These are phyloP conservation scores for Aquilaria agallochum DNA, from an alignment of 441 rosid species.

Conservation along the genomic window DNA sequence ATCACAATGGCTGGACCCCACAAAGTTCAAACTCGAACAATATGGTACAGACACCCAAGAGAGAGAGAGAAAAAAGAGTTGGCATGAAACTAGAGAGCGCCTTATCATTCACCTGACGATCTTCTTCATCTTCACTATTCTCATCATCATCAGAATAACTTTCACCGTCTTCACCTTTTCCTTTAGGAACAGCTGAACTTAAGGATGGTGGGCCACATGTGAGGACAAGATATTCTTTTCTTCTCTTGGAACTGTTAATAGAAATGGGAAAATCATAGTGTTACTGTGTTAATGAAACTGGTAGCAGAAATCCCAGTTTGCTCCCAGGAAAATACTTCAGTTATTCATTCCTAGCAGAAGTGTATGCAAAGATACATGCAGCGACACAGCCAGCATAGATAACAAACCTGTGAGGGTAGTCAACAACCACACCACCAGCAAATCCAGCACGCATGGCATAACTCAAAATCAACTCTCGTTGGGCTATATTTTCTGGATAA, in stretches of 20 bases:
- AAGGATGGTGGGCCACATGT: constrained; percentile 73
- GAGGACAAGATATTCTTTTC: constrained; percentile 88
- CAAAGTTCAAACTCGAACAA: neutral
- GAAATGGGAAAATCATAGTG: neutral
- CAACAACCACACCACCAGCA: constrained; percentile 90
- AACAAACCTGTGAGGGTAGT: constrained; percentile 85
- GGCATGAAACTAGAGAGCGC: neutral
- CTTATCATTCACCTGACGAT: constrained; percentile 40
- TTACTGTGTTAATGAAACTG: constrained; percentile 3
- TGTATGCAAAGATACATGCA: too few relatives aligned
- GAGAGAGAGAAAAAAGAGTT: neutral
- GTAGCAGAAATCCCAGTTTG: too few relatives aligned
- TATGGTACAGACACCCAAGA: too few relatives aligned
- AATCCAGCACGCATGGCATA: constrained; percentile 93
- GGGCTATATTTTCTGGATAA: constrained; percentile 82
- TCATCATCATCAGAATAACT: constrained; percentile 63
- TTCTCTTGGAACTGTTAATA: constrained; percentile 61
- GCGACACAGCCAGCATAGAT: too few relatives aligned
- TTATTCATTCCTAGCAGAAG: too few relatives aligned
- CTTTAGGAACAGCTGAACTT: constrained; percentile 37
- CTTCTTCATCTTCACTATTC: constrained; percentile 56
- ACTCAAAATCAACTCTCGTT: constrained; percentile 77
- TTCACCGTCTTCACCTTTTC: constrained; percentile 51
- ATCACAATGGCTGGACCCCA: neutral
- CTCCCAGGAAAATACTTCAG: neutral